Evolutionary conservation across 805 yeast species (phyloP).

Genomic region (Blastobotrys terrestris): DNA sequence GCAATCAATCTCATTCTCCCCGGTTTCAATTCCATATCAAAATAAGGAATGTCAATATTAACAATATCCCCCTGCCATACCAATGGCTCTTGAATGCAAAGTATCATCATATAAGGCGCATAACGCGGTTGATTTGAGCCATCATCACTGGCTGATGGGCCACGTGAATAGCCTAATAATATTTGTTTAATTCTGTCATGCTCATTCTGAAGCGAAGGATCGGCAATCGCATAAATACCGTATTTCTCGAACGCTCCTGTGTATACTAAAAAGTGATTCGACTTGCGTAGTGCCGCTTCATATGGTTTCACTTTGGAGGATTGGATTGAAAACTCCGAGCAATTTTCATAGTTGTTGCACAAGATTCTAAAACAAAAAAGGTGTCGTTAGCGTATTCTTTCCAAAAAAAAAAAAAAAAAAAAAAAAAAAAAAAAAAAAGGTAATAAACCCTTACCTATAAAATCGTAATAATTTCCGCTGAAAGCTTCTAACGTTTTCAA

Average conservation of each 20-base stretch:
- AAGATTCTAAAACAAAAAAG: slow-evolving; percentile 37
- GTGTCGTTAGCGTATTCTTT: too few relatives aligned
- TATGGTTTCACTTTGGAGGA: slow-evolving; percentile 37
- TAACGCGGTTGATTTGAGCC: slow-evolving; percentile 8
- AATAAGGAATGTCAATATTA: slow-evolving; percentile 36
- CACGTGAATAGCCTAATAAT: slow-evolving; percentile 30
- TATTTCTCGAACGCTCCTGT: slow-evolving; percentile 65
- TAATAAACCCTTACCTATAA: slow-evolving; percentile 43
- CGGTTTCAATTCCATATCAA: slow-evolving; percentile 47
- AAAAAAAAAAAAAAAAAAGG: too few relatives aligned
- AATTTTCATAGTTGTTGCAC: slow-evolving; percentile 66
- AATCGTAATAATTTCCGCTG: slow-evolving; percentile 81
- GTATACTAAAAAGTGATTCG: slow-evolving; percentile 71
- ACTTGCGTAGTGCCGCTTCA: slow-evolving; percentile 50
- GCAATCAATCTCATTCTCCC: slow-evolving; percentile 65
- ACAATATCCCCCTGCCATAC: slow-evolving; percentile 84
- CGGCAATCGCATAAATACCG: slow-evolving; percentile 78
- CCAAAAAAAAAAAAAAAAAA: too few relatives aligned
- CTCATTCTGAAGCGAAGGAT: slow-evolving; percentile 43
- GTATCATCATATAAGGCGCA: slow-evolving; percentile 53
- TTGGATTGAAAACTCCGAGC: slow-evolving; percentile 40
- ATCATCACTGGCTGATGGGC: slow-evolving; percentile 17
- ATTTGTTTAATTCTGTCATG: slow-evolving; percentile 31
- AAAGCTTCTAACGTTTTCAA: slow-evolving; percentile 39
- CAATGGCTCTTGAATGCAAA: slow-evolving; percentile 77